A percentile compares a stretch with the other conserved stretches of the same genome.
phyloP scores from a whole-genome alignment of 1,284 basidiomycete genomes.

The Polyporus tsugae region DNA sequence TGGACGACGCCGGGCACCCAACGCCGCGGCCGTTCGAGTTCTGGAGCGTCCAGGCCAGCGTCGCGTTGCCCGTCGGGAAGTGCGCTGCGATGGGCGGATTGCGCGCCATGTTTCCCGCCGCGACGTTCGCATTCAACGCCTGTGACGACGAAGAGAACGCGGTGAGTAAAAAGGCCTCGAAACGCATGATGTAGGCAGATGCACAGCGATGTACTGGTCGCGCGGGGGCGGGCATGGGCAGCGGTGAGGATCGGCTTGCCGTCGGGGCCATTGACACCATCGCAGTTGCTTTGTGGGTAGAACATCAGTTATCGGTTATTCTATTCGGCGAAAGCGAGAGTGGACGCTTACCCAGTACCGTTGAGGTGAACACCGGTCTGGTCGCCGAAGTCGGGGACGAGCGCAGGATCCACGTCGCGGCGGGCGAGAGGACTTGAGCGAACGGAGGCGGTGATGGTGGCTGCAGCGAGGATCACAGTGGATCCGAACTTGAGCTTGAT shows the following conservation, averaged over 20 bases:
- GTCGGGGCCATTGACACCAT: constrained; percentile 38
- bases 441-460: no score
- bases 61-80: constrained; percentile 48
- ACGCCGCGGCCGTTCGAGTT: constrained; percentile 49
- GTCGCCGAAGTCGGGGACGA: constrained; percentile 41
- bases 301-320: no score
- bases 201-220: constrained; percentile 41
- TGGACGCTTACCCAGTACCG: constrained; percentile 21
- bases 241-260: no score
- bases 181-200: constrained; percentile 28
- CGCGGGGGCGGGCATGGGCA: constrained; percentile 49
- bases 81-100: constrained; percentile 45
- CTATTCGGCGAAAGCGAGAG: no score
- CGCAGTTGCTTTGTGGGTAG: constrained; percentile 21
- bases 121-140: constrained; percentile 45
- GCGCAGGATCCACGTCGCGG: constrained; percentile 27
- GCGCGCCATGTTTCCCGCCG: constrained; percentile 48
- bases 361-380: constrained; percentile 36
- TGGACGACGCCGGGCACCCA: constrained; percentile 50
- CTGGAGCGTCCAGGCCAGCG: constrained; percentile 47
- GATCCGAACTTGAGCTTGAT: no score
- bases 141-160: constrained; percentile 12
- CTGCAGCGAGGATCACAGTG: no score
- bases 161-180: not conserved
- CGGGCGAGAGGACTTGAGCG: no score